Percentiles rank a stretch among this genome's conserved stretches.
These are phyloP conservation scores for Ustilago shanxiensis DNA, from an alignment of 1,284 basidiomycete genomes.

Conservation along the genomic window DNA sequence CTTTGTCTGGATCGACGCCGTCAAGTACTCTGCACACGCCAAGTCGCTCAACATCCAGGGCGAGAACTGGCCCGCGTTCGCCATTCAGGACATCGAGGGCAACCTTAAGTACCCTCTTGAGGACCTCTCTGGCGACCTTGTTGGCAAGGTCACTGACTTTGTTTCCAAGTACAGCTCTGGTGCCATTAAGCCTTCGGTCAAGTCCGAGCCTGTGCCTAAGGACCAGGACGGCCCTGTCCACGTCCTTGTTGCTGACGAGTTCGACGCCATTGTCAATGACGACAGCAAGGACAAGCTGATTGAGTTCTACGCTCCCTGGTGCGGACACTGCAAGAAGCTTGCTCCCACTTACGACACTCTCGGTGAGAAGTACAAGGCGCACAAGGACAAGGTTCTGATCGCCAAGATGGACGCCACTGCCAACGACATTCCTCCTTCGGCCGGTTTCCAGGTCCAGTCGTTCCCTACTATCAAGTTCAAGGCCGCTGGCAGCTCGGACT, in stretches of 20 bases:
- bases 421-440: slow-evolving; percentile 91
- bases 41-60: slow-evolving; percentile 88
- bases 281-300: slow-evolving; percentile 92
- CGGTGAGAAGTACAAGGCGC: slow-evolving; percentile 83
- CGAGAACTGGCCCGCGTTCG: slow-evolving; percentile 90
- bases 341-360: slow-evolving; percentile 94
- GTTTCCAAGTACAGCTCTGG: slow-evolving; percentile 80
- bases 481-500: slow-evolving; percentile 85
- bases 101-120: slow-evolving; percentile 92
- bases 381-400: slow-evolving; percentile 85
- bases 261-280: slow-evolving; percentile 84
- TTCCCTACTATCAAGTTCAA: slow-evolving; percentile 99
- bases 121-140: slow-evolving; percentile 76
- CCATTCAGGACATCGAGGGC: slow-evolving; percentile 85
- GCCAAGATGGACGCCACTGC: slow-evolving; percentile 93
- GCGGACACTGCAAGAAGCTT: slow-evolving; percentile 86
- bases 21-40: slow-evolving; percentile 92
- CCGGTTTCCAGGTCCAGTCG: slow-evolving; percentile 80
- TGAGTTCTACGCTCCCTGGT: slow-evolving; percentile 96
- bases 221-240: slow-evolving; percentile 86
- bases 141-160: slow-evolving; percentile 74
- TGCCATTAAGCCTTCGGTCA: slow-evolving; percentile 84
- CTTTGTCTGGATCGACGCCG: slow-evolving; percentile 98
- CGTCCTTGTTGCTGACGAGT: slow-evolving; percentile 88
- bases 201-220: slow-evolving; percentile 89